Evolutionary conservation across 2,329 filamentous ascomycete species (phyloP), one percentile per base, ranked within the genome.

Genomic region (Fusarium paranaense): DNA sequence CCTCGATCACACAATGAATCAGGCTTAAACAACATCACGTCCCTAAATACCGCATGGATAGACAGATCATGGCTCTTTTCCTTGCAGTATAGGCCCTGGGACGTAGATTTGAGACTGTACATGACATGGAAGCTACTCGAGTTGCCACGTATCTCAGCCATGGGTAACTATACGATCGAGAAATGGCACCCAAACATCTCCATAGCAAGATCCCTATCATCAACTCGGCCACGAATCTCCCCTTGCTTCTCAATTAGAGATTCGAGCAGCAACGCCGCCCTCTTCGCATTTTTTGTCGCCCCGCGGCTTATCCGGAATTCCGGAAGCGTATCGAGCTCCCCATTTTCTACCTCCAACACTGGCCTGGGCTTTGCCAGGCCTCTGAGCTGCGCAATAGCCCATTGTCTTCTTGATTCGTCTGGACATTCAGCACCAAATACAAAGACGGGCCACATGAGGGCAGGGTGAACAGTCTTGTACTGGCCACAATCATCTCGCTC

Each of bases 141-240:
- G 35, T 58, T 58, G 33, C 16, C 7, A 25, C 22, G 11, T 27
- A 37, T 58, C 20, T 38, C 18, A 58, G 6, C 25, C 18, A 22
- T 1, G 35, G 35, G 35, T 27, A 22, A 20, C 38, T 50, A 70
- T 18, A 67, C 58, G 30, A 70, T 66, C 16, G 64, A 70, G 50
- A 70, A 70, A 70, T 70, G 60, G 35, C 63, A 70, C 5, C 64
- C 58, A 42, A 70, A 70, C 38, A 70, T 67, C 38, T 62, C 54
- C 58, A 63, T 57, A 35, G 63, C 57, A n/a, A 70, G 38, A 33
- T 70, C 58, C 45, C 59, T 47, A 50, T 62, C 64, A 59, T 67
- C 67, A 33, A 67, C 67, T 42, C 67, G 63, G 18, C 25, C 57
- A 18, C 25, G 8, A 16, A 62, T 30, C 22, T 57, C 22, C 32